phyloP scores from a whole-genome alignment of 176 grass and related monocot genomes.

The Paspalum notatum region DNA sequence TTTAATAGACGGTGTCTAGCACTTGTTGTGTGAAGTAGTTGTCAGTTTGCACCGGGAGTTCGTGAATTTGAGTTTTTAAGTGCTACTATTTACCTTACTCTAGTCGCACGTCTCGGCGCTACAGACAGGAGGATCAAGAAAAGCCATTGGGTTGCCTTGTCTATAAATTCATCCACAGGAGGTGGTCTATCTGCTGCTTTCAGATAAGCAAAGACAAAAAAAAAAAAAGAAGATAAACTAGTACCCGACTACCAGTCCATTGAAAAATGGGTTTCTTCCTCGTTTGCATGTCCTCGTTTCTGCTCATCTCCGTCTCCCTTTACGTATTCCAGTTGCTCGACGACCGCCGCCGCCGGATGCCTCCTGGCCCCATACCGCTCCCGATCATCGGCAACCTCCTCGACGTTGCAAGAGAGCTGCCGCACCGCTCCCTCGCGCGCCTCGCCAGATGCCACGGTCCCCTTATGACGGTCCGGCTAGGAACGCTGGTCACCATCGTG shows the following conservation, averaged over 20 bases:
- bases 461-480: conserved; percentile 18
- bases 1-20: too few species aligned
- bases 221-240: neutral
- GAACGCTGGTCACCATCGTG: conserved; percentile 18
- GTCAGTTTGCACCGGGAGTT: too few species aligned
- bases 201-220: too few species aligned
- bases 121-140: too few species aligned
- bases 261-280: conserved; percentile 24
- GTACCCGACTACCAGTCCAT: too few species aligned
- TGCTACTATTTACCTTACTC: too few species aligned
- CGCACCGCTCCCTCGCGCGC: conserved; percentile 20
- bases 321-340: neutral
- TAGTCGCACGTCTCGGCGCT: too few species aligned
- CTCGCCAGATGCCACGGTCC: conserved; percentile 21
- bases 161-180: conserved; percentile 3
- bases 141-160: neutral
- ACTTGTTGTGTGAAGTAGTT: too few species aligned
- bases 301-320: conserved; percentile 13
- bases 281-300: conserved; percentile 8
- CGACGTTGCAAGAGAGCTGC: neutral
- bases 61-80: too few species aligned
- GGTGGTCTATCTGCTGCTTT: neutral
- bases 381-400: conserved; percentile 44
- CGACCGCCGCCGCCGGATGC: neutral
- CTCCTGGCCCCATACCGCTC: conserved; percentile 28